phyloP scores from a whole-genome alignment of 2,329 filamentous ascomycete species.

The Botrytis paeoniae region DNA sequence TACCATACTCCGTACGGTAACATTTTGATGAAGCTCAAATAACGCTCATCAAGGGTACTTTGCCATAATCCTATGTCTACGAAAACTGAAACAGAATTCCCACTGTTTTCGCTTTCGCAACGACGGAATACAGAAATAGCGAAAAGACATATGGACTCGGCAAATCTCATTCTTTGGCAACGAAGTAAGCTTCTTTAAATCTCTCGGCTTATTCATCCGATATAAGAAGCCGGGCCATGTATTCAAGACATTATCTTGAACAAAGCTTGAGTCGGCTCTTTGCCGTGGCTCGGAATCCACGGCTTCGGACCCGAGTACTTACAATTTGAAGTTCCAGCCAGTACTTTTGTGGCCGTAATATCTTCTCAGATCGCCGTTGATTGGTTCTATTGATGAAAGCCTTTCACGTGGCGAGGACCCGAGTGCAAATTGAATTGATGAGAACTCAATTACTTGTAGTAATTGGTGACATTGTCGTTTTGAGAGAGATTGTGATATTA shows the following conservation, averaged over 20 bases:
- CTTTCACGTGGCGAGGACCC: not conserved
- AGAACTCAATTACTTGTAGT: not conserved
- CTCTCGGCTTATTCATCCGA: not conserved
- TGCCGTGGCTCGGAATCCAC: not conserved
- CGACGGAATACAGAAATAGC: not conserved
- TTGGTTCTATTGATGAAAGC: not conserved
- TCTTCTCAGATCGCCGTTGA: not conserved
- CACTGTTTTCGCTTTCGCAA: not conserved
- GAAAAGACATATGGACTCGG: not conserved
- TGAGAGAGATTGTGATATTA: not conserved
- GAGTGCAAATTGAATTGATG: not conserved
- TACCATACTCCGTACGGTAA: not conserved
- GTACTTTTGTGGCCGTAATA: not conserved
- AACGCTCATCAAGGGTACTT: not conserved
- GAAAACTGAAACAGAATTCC: not conserved
- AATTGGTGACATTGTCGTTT: not conserved
- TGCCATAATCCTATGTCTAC: no score
- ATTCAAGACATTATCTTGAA: not conserved
- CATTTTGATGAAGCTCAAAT: not conserved
- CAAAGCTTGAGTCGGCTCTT: not conserved
- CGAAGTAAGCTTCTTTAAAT: not conserved
- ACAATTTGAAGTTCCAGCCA: not conserved
- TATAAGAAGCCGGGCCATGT: not conserved
- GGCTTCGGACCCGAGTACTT: conserved; percentile 7
- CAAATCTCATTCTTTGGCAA: not conserved